Evolutionary conservation across 148 eudicot genomes (phyloP).

Genomic region (Bassia scoparia): DNA sequence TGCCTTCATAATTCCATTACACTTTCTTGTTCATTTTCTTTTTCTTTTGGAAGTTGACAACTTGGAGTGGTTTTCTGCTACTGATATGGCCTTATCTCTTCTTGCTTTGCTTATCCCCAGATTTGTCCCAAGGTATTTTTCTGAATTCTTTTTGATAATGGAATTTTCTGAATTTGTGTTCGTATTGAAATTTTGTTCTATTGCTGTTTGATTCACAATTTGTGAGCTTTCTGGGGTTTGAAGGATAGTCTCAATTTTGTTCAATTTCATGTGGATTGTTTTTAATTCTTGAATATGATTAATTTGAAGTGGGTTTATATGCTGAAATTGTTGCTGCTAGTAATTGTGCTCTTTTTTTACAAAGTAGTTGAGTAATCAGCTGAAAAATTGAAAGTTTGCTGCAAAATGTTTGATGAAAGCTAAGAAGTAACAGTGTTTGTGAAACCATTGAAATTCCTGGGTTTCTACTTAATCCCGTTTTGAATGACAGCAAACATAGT

Average conservation of each 20-base stretch:
- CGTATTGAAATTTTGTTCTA: not conserved
- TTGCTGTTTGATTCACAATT: not conserved
- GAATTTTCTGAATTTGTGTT: not conserved
- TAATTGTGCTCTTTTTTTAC: too few species aligned
- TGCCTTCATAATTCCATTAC: conserved; percentile 9
- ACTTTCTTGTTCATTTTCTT: conserved; percentile 11
- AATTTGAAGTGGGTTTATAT: not conserved
- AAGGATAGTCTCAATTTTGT: not conserved
- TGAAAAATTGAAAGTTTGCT: too few species aligned
- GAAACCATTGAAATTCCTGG: too few species aligned
- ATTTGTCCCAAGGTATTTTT: conserved; percentile 41
- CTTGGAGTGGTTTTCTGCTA: not conserved
- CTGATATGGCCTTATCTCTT: conserved; percentile 54
- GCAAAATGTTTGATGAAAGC: too few species aligned
- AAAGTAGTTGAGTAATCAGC: too few species aligned
- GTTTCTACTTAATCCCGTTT: too few species aligned
- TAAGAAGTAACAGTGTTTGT: too few species aligned
- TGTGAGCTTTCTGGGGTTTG: not conserved
- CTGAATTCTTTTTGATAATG: not conserved
- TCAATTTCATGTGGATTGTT: not conserved
- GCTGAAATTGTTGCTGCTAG: not conserved
- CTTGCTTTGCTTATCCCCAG: conserved; percentile 39
- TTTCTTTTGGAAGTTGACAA: conserved; percentile 6
- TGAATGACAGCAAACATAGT: not conserved
- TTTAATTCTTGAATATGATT: not conserved